Evolutionary conservation across 129 eudicot species (phyloP).

Genomic region (Chrysanthemum makinoi): DNA sequence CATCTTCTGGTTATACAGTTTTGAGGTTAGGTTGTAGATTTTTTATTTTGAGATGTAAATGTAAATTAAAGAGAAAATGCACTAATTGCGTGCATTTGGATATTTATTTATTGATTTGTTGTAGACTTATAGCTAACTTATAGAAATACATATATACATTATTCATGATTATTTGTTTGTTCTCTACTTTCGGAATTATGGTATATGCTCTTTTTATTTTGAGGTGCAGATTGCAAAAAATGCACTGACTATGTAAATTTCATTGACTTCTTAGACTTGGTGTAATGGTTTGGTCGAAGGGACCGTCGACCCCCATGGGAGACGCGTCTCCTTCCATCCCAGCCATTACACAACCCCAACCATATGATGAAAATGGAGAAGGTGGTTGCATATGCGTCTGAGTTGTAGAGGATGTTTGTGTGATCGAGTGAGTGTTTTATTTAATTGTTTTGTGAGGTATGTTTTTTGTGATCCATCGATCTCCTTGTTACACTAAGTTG

Average conservation of each 20-base stretch:
- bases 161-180: background rate
- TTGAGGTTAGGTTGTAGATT: slow-evolving; percentile 7
- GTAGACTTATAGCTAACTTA: background rate
- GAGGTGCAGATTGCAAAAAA: background rate
- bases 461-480: too few relatives aligned
- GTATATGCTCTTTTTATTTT: background rate
- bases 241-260: background rate
- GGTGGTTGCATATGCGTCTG: too few relatives aligned
- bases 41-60: slow-evolving; percentile 17
- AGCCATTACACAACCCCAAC: too few relatives aligned
- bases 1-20: slow-evolving; percentile 19
- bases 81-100: slow-evolving; percentile 23
- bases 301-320: too few relatives aligned
- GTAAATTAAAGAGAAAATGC: slow-evolving; percentile 19
- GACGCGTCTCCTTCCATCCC: too few relatives aligned
- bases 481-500: too few relatives aligned
- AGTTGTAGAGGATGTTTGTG: too few relatives aligned
- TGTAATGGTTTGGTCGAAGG: background rate
- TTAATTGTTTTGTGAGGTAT: too few relatives aligned
- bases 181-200: background rate
- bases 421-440: too few relatives aligned
- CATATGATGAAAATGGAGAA: too few relatives aligned
- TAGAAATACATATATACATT: background rate
- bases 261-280: background rate
- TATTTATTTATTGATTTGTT: slow-evolving; percentile 20